Conservation (phyloP, 2,329 filamentous ascomycete genomes). For the Aureobasidium sp. region DNA sequence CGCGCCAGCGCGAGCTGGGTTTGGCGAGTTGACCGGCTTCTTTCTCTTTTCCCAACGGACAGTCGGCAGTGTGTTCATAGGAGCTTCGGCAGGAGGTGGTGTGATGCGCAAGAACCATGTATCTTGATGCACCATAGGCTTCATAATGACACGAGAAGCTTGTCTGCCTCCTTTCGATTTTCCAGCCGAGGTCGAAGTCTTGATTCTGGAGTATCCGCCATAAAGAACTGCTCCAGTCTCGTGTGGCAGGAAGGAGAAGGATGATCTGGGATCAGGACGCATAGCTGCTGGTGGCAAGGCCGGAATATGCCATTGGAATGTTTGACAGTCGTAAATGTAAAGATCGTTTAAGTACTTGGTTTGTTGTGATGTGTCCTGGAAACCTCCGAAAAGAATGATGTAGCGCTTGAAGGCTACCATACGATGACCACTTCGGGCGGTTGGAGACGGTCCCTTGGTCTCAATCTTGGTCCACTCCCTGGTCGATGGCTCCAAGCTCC, state of each 20-base stretch:
- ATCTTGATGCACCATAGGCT: constrained; percentile 88
- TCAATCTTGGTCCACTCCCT: constrained; percentile 92
- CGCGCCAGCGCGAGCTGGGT: constrained; percentile 73
- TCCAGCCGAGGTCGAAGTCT: constrained; percentile 51
- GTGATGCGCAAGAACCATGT: constrained; percentile 85
- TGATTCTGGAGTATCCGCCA: constrained; percentile 89
- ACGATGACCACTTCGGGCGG: constrained; percentile 72
- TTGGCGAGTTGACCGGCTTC: constrained; percentile 81
- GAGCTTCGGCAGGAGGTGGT: constrained; percentile 60
- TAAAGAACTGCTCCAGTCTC: constrained; percentile 85
- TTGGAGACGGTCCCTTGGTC: constrained; percentile 67
- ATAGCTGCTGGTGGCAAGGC: constrained; percentile 67
- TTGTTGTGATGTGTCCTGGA: constrained; percentile 92
- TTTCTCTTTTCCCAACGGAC: constrained; percentile 92
- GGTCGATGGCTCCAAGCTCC: constrained; percentile 75
- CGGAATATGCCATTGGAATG: constrained; percentile 77
- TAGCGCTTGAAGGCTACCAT: constrained; percentile 98
- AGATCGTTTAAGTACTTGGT: constrained; percentile 90
- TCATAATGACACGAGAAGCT: constrained; percentile 64
- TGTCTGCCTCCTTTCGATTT: constrained; percentile 58
- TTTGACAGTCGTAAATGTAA: constrained; percentile 90
- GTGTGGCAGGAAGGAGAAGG: constrained; percentile 85
- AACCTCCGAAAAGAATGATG: constrained; percentile 90
- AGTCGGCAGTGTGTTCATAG: constrained; percentile 57
- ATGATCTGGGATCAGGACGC: constrained; percentile 84